A percentile compares a stretch with the other conserved stretches of the same genome.
These are phyloP conservation scores for Discostella stelligera DNA, from an alignment of 352 stramenopile species.

Conservation along the genomic window DNA sequence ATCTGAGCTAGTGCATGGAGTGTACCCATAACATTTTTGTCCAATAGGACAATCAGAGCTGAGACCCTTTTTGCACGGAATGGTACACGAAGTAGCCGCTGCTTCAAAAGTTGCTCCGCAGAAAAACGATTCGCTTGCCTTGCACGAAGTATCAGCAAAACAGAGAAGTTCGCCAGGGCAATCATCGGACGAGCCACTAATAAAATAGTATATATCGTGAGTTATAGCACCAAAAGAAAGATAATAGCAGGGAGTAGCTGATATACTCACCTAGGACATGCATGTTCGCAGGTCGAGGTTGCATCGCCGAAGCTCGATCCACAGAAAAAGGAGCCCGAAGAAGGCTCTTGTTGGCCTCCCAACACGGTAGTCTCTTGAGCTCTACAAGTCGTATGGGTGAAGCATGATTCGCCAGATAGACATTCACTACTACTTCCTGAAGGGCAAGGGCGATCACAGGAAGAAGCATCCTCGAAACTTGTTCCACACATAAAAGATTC, in stretches of 20 bases:
- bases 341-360: background rate
- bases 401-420: conserved; percentile 46
- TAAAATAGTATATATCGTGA: background rate
- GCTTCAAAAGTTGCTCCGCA: conserved; percentile 73
- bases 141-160: conserved; percentile 37
- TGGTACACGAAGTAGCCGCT: conserved; percentile 55
- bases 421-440: conserved; percentile 40
- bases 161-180: conserved; percentile 34
- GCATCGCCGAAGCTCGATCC: conserved; percentile 35
- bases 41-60: conserved; percentile 59
- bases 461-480: conserved; percentile 51
- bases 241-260: too few species aligned
- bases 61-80: conserved; percentile 62
- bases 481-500: conserved; percentile 58
- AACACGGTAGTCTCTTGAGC: background rate
- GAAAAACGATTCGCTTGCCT: conserved; percentile 44
- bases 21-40: conserved; percentile 78
- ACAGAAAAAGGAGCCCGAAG: conserved; percentile 36
- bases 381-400: conserved; percentile 44
- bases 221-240: too few species aligned
- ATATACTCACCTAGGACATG: conserved; percentile 11
- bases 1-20: conserved; percentile 52
- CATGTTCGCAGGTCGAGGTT: conserved; percentile 20
- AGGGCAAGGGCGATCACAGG: conserved; percentile 35
- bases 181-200: conserved; percentile 20